phyloP scores from a whole-genome alignment of 139 green algal species.

The Trebouxia sp. region DNA sequence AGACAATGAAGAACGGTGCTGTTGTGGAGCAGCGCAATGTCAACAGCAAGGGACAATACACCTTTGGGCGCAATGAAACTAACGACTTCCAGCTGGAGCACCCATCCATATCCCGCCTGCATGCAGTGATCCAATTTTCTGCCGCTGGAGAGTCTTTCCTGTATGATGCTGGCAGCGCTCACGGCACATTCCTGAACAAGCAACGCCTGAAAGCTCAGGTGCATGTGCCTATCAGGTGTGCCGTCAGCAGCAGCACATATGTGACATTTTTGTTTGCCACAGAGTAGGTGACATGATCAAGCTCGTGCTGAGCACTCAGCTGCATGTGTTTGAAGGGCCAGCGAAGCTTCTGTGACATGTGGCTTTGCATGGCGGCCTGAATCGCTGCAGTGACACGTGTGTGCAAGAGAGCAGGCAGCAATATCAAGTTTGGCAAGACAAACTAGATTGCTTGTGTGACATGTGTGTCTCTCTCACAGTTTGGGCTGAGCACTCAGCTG shows the following conservation, averaged over 20 bases:
- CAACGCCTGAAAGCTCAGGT: constrained; percentile 58
- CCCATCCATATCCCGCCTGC: constrained; percentile 68
- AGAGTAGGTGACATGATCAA: constrained; percentile 82
- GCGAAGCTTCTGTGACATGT: no score
- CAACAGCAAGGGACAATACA: constrained; percentile 45
- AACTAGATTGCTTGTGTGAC: no score
- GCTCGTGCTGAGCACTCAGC: constrained; percentile 54
- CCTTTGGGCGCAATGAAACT: constrained; percentile 63
- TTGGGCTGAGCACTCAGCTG: constrained; percentile 34
- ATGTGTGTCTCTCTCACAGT: no score
- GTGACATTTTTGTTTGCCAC: neutral
- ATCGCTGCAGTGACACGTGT: no score
- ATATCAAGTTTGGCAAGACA: constrained; percentile 86
- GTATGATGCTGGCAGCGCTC: constrained; percentile 82
- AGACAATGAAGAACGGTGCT: constrained; percentile 69
- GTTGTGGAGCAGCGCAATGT: constrained; percentile 54
- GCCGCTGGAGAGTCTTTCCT: constrained; percentile 66
- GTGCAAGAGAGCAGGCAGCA: constrained; percentile 71
- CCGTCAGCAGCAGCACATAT: no score
- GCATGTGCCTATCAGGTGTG: constrained; percentile 61
- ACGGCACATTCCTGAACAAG: constrained; percentile 94
- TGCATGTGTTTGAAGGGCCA: neutral
- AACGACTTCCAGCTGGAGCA: constrained; percentile 67
- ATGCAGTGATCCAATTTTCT: constrained; percentile 76
- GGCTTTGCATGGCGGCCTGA: neutral